phyloP scores from a whole-genome alignment of 73 alveolate genomes.

The Blepharisma japonicum region DNA sequence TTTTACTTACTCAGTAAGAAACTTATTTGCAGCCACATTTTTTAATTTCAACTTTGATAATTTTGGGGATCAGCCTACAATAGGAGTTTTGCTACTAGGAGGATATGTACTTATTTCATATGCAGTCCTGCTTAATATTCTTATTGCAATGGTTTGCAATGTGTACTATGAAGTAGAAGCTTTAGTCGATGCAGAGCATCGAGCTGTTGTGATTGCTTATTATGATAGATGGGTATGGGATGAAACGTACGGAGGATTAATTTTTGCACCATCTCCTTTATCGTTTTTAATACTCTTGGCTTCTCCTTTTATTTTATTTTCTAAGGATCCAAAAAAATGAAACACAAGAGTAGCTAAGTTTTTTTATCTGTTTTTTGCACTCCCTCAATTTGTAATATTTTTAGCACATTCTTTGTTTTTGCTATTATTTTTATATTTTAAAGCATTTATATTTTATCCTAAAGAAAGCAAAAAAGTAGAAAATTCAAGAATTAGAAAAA shows the following conservation, averaged over 20 bases:
- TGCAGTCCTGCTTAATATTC: slow-evolving; percentile 51
- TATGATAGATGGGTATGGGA: slow-evolving; percentile 68
- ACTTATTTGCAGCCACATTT: not conserved
- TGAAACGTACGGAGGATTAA: slow-evolving; percentile 54
- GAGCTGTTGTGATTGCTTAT: slow-evolving; percentile 58
- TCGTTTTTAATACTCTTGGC: slow-evolving; percentile 30
- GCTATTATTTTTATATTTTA: not conserved
- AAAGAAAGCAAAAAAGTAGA: not conserved
- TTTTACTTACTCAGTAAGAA: slow-evolving; percentile 14
- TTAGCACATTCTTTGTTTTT: not conserved
- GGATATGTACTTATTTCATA: slow-evolving; percentile 57
- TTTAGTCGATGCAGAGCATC: slow-evolving; percentile 55
- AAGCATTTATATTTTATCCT: slow-evolving; percentile 5
- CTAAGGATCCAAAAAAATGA: not conserved
- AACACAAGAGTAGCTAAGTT: not conserved
- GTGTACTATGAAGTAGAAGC: slow-evolving; percentile 56
- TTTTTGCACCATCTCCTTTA: slow-evolving; percentile 58
- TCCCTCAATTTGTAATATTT: not conserved
- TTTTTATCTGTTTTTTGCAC: slow-evolving; percentile 13
- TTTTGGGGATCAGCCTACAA: not conserved
- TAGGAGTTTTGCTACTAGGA: slow-evolving; percentile 53
- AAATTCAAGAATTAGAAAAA: not conserved
- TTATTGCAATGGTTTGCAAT: slow-evolving; percentile 57
- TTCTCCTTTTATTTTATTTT: not conserved
- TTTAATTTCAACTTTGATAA: not conserved